phyloP scores from a whole-genome alignment of 192 early-diverging fungal genomes.

The Anaeromyces robustus region DNA sequence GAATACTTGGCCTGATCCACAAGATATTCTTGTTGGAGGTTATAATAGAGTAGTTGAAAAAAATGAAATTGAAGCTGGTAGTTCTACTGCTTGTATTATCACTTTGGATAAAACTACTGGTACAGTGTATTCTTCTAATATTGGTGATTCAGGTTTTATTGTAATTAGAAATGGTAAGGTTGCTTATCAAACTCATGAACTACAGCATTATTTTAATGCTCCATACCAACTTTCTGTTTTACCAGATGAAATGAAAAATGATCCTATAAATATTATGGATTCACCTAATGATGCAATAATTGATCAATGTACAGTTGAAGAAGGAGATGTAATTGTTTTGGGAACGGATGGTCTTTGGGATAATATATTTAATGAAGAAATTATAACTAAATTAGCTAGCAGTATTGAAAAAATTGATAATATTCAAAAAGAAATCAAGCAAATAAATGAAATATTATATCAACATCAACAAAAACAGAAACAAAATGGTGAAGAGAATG shows the following conservation, averaged over 20 bases:
- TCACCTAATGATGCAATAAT: constrained; percentile 64
- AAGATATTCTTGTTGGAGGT: neutral
- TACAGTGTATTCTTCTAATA: constrained; percentile 1
- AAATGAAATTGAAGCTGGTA: constrained; percentile 3
- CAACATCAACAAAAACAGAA: neutral
- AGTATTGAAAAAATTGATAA: neutral
- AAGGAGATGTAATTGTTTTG: constrained; percentile 83
- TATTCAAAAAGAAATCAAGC: neutral
- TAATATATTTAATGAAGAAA: neutral
- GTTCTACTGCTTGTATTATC: constrained; percentile 5
- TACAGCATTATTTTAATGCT: constrained; percentile 10
- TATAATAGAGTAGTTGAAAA: constrained; percentile 3
- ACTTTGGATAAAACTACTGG: constrained; percentile 5
- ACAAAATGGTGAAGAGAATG: neutral
- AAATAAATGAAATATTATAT: neutral
- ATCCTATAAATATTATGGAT: constrained; percentile 20
- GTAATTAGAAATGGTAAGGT: constrained; percentile 1
- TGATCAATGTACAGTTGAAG: constrained; percentile 69
- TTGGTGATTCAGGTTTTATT: constrained; percentile 6
- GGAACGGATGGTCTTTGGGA: constrained; percentile 60
- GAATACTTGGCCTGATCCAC: neutral
- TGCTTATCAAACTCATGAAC: constrained; percentile 1
- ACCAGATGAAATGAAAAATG: neutral
- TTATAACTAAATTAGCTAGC: neutral
- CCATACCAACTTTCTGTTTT: constrained; percentile 6